Evolutionary conservation across 1,139 yeast species (phyloP), one percentile per base, ranked within the genome.

Genomic region (Suhomyces ambrosiae): DNA sequence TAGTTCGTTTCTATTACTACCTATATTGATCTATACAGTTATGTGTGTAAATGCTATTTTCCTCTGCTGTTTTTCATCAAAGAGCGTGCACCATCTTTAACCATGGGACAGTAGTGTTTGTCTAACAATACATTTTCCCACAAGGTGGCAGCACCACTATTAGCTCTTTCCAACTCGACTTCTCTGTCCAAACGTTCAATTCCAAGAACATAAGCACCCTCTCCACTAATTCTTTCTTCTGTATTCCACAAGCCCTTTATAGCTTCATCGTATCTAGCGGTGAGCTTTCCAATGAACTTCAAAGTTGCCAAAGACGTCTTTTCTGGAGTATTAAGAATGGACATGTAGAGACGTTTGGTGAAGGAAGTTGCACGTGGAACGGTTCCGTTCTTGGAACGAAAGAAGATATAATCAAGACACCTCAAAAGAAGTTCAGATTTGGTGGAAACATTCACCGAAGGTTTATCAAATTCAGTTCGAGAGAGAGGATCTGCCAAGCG

Each of bases 61-160:
- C 21, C 30, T 12, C 61, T 69, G 45, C 74, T 68, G 37, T 63
- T 58, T 41, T 71, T 71, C 65, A 68, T 56, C 49, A 71, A 65
- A n/a, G 71, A 60, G 33, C 76, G 50, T 6, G 72, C 59, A 21
- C 74, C 74, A 36, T 71, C 76, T 44, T 80, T 72, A n/a, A 89
- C 87, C 52, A 76, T 66, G 2, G 95, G 94, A 47, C 88, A 78
- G 57, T 86, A 92, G 60, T 92, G 97, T 45, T 81, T 79, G 44
- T 83, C 84, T 42, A 92, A 66, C 35, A 90, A 61, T 3, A 82
- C 82, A 38, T 81, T 79, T 56, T 92, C 97, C 95, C 96, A 92
- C 32, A 90, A 65, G 0, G 89, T 84, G 1, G 97, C 95, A 10
- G 94, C 94, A 34, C 83, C 90, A 3, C 95, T 77, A 54, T 90